Conservation (phyloP, 1,139 yeast species). For the Nakaseomyces sp. region DNA sequence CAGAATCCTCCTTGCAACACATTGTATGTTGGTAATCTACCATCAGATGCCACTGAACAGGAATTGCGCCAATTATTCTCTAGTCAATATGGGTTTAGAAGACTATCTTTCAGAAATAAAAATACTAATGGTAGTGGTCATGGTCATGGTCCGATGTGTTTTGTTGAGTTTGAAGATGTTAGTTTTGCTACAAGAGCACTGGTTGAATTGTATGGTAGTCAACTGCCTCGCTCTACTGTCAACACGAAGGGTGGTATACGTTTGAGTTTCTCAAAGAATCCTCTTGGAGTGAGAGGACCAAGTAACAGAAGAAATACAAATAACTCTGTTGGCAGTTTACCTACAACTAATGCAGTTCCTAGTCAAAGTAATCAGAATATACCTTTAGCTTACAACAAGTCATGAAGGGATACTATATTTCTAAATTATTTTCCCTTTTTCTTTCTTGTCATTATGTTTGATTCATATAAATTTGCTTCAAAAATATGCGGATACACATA, state of each 20-base stretch:
- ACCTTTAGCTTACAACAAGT: not conserved
- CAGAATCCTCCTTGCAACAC: constrained; percentile 99
- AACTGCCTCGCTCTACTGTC: constrained; percentile 53
- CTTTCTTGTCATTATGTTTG: not conserved
- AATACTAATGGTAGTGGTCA: constrained; percentile 32
- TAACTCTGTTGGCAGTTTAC: not conserved
- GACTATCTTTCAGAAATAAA: constrained; percentile 81
- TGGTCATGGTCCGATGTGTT: constrained; percentile 92
- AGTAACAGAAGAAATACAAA: constrained; percentile 23
- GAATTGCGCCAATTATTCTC: constrained; percentile 82
- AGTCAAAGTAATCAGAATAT: constrained; percentile 11
- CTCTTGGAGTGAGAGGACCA: constrained; percentile 83
- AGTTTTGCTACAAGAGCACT: constrained; percentile 87
- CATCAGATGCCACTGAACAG: constrained; percentile 93
- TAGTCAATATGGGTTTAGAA: constrained; percentile 87
- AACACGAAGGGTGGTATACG: constrained; percentile 90
- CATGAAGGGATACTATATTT: not conserved
- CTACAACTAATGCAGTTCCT: constrained; percentile 16
- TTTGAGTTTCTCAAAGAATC: constrained; percentile 87
- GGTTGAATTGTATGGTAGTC: constrained; percentile 88
- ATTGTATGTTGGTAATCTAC: constrained; percentile 88
- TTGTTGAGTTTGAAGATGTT: constrained; percentile 96
- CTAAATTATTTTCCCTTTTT: not conserved
- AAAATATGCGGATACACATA: no score
- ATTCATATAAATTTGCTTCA: not conserved